A percentile compares a stretch with the other conserved stretches of the same genome.
phyloP scores from a whole-genome alignment of 306 rosid species.

The Malus asiatica region DNA sequence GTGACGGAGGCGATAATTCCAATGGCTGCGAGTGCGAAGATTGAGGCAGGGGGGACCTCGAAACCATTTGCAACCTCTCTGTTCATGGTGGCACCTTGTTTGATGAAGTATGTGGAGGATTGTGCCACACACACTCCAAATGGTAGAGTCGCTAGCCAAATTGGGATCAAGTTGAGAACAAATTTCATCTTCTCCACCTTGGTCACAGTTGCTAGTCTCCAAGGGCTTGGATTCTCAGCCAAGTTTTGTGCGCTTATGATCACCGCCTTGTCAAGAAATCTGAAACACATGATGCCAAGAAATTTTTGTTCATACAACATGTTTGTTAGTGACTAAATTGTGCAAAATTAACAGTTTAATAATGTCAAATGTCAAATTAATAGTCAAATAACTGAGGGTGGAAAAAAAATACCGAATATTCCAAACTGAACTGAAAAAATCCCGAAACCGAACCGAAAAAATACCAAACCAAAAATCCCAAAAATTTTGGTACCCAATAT shows the following conservation, averaged over 20 bases:
- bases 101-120: conserved; percentile 75
- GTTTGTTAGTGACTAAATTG: not conserved
- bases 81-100: conserved; percentile 50
- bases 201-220: conserved; percentile 64
- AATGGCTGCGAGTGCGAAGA: conserved; percentile 47
- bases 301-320: not conserved
- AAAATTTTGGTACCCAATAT: no score
- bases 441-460: no score
- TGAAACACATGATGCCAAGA: conserved; percentile 5
- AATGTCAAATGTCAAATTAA: not conserved
- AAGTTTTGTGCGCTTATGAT: conserved; percentile 25
- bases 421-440: no score
- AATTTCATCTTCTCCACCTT: conserved; percentile 86
- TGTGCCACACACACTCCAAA: conserved; percentile 71
- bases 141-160: conserved; percentile 71
- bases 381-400: not conserved
- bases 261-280: conserved; percentile 96
- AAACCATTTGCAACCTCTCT: conserved; percentile 33
- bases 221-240: conserved; percentile 46
- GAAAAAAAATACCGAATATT: no score
- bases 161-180: conserved; percentile 72
- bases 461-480: no score
- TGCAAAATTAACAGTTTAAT: not conserved
- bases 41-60: conserved; percentile 72
- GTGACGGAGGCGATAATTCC: conserved; percentile 71